These are phyloP conservation scores for Aspergillus pseudotamarii DNA, from an alignment of 2,329 filamentous ascomycete genomes.

Conservation along the genomic window DNA sequence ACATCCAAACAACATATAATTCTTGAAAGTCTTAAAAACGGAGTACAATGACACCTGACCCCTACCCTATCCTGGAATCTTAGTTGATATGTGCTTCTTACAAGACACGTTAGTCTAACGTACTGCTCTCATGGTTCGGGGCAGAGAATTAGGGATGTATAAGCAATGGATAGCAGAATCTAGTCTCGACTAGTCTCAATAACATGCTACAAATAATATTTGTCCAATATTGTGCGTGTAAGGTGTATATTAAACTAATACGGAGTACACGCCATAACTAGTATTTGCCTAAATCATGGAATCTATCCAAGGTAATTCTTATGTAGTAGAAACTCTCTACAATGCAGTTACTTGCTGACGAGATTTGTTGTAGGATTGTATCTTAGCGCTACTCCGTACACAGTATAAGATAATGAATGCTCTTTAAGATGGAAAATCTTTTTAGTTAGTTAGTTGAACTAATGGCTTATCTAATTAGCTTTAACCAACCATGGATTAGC, in stretches of 20 bases:
- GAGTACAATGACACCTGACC: neutral
- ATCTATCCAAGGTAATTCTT: neutral
- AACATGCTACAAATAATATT: no score
- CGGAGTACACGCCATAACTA: neutral
- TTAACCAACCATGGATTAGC: constrained; percentile 12
- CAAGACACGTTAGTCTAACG: neutral
- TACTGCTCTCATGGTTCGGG: no score
- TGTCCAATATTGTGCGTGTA: no score
- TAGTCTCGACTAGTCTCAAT: neutral
- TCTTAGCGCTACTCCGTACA: neutral
- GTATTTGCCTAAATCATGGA: neutral
- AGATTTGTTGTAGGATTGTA: no score
- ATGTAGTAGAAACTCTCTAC: no score
- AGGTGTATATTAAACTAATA: neutral
- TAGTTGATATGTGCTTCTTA: neutral
- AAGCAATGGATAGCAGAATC: neutral
- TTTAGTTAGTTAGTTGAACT: neutral
- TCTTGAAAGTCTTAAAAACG: neutral
- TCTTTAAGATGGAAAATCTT: neutral
- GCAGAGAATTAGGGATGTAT: no score
- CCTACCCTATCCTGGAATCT: no score
- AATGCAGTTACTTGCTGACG: neutral
- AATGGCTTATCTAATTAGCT: constrained; percentile 20
- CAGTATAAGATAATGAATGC: neutral
- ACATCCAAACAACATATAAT: neutral